phyloP scores from a whole-genome alignment of 352 stramenopile genomes.

The Blastocystis sp. region DNA sequence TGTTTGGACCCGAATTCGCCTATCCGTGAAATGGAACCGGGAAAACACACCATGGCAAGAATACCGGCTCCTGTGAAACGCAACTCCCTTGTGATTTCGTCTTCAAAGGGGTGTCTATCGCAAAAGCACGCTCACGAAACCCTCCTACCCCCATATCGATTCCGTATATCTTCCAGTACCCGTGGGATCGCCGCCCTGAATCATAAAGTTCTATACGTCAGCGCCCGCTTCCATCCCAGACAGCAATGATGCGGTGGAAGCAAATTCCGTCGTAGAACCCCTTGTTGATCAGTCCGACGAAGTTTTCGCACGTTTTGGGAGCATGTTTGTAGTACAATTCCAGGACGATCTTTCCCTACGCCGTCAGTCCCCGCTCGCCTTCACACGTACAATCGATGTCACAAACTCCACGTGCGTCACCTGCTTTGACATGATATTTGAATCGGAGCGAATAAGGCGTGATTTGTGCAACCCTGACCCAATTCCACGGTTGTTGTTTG shows the following conservation, averaged over 20 bases:
- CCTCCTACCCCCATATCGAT: slow-evolving; percentile 88
- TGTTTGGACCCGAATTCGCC: slow-evolving; percentile 88
- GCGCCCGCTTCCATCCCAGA: slow-evolving; percentile 73
- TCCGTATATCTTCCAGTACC: slow-evolving; percentile 88
- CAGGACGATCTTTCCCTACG: slow-evolving; percentile 85
- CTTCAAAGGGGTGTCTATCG: slow-evolving; percentile 81
- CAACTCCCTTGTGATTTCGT: slow-evolving; percentile 88
- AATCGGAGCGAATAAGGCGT: background rate
- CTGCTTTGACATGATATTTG: slow-evolving; percentile 66
- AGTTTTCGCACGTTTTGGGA: slow-evolving; percentile 89
- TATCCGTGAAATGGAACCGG: slow-evolving; percentile 75
- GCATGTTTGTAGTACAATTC: slow-evolving; percentile 91
- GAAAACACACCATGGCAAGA: slow-evolving; percentile 76
- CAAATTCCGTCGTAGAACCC: slow-evolving; percentile 94
- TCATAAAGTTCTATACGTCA: slow-evolving; percentile 87
- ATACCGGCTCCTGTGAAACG: slow-evolving; percentile 91
- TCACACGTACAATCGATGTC: slow-evolving; percentile 46
- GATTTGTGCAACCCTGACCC: background rate
- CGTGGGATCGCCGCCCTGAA: slow-evolving; percentile 91
- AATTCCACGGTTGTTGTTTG: slow-evolving; percentile 23
- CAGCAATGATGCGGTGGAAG: slow-evolving; percentile 90
- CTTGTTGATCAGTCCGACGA: slow-evolving; percentile 85
- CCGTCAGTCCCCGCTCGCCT: background rate
- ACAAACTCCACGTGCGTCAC: slow-evolving; percentile 66
- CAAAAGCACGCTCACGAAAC: background rate